Evolutionary conservation across 2,329 filamentous ascomycete genomes (phyloP).

Genomic region (Ampelomyces quisqualis): DNA sequence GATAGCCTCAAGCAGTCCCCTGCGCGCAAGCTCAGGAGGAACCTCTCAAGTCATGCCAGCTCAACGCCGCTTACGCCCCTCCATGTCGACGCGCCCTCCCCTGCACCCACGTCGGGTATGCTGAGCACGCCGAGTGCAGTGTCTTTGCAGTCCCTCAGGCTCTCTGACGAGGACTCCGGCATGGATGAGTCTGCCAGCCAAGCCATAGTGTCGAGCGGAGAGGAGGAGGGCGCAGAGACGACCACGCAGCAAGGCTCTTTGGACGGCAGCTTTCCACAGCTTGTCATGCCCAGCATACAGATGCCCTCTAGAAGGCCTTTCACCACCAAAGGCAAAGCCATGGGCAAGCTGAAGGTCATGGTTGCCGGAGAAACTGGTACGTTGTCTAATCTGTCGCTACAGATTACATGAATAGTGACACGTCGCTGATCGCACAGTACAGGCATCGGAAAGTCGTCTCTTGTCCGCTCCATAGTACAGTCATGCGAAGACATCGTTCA

Average conservation of each 20-base stretch:
- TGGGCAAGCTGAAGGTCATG: conserved; percentile 87
- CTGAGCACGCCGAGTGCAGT: conserved; percentile 62
- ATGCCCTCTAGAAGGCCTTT: conserved; percentile 90
- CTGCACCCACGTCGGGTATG: conserved; percentile 52
- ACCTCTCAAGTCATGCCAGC: conserved; percentile 23
- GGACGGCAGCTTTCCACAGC: conserved; percentile 63
- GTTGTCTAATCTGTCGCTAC: conserved; percentile 7
- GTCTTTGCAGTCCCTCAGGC: conserved; percentile 59
- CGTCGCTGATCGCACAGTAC: conserved; percentile 14
- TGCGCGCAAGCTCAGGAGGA: conserved; percentile 23
- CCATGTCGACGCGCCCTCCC: conserved; percentile 38
- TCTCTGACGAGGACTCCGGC: conserved; percentile 59
- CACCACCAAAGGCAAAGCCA: conserved; percentile 77
- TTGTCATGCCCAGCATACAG: conserved; percentile 96
- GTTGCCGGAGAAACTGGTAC: conserved; percentile 76
- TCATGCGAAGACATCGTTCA: conserved; percentile 90
- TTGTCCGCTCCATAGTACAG: conserved; percentile 86
- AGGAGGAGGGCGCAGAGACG: conserved; percentile 53
- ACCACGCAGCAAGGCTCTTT: conserved; percentile 36
- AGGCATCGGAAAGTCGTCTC: conserved; percentile 85
- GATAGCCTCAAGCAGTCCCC: conserved; percentile 25
- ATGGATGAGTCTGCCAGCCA: conserved; percentile 59
- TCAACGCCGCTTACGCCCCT: conserved; percentile 30
- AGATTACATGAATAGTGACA: neutral
- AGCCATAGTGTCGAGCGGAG: conserved; percentile 54